Evolutionary conservation across 106 monocot genomes (phyloP), one percentile per base, ranked within the genome.

Genomic region (Ottelia alismoides): DNA sequence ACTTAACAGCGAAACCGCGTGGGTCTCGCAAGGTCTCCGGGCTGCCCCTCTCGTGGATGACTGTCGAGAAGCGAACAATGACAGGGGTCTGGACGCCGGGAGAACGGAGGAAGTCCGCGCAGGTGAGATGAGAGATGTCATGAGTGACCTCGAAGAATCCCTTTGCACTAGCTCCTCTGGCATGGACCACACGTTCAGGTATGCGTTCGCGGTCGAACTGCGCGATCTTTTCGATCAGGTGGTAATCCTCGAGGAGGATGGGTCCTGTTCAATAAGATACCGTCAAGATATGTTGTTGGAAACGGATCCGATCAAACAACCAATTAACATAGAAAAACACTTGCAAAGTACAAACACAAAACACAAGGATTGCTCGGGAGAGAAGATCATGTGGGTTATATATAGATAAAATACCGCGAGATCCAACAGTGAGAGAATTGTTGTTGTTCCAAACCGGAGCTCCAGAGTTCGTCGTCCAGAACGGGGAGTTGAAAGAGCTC

Each of bases 371-470:
- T n/a, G n/a, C n/a, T n/a, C n/a, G n/a, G n/a, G n/a, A n/a, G n/a
- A n/a, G n/a, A n/a, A n/a, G n/a, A n/a, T n/a, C n/a, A n/a, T n/a
- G n/a, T n/a, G n/a, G n/a, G n/a, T n/a, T n/a, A n/a, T n/a, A n/a
- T n/a, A n/a, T n/a, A n/a, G n/a, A n/a, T n/a, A n/a, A 21, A 52
- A 27, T 72, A 92, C 92, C 94, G 67, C 94, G 75, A 28, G 81
- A 47, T n/a, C 94, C 94, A 11, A 88, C 78, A 17, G 84, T 96
- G 60, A 88, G 76, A 17, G 94, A 88, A 28, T 56, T 45, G 73
- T 96, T 81, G 74, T 96, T 88, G 76, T 88, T 88, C 88, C 88
- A 96, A 21, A 96, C 94, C 20, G 94, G 94, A 2, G 94, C 84
- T 16, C 94, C 94, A 2, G 94, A 81, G 65, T 96, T 96, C 56